Evolutionary conservation across 257 asterid genomes (phyloP).

Genomic region (Handroanthus guayacan): DNA sequence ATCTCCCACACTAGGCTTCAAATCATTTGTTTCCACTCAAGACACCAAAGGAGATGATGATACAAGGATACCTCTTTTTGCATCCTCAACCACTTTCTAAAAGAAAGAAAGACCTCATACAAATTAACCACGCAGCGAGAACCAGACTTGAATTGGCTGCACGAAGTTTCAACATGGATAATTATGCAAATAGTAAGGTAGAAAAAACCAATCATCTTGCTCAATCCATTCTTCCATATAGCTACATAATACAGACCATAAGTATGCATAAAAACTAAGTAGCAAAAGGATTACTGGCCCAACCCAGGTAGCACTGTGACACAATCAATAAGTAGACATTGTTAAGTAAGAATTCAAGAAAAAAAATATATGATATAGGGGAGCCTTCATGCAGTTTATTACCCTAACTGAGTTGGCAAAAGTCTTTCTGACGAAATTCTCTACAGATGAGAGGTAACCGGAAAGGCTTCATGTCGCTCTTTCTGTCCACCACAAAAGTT

Average conservation of each 20-base stretch:
- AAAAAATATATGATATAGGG: conserved; percentile 23
- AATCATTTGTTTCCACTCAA: not conserved
- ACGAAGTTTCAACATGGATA: not conserved
- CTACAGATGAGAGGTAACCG: not conserved
- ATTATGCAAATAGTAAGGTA: not conserved
- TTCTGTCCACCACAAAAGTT: conserved; percentile 16
- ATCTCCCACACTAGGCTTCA: not conserved
- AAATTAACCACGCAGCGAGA: too few species aligned
- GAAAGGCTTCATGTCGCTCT: not conserved
- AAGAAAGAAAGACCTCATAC: too few species aligned
- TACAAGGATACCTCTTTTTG: not conserved
- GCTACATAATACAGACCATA: conserved; percentile 2
- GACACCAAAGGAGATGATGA: not conserved
- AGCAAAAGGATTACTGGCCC: not conserved
- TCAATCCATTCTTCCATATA: not conserved
- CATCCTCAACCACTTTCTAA: too few species aligned
- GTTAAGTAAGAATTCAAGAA: not conserved
- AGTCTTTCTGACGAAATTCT: conserved; percentile 26
- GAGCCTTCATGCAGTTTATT: conserved; percentile 19
- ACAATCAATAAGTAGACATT: not conserved
- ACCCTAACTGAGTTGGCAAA: not conserved
- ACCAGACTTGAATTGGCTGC: too few species aligned
- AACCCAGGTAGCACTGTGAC: conserved; percentile 30
- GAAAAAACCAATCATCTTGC: not conserved
- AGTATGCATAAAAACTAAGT: not conserved